A percentile compares a stretch with the other conserved stretches of the same genome.
Conservation (phyloP, 2,329 filamentous ascomycete genomes). For the Fusarium denticulatum region DNA sequence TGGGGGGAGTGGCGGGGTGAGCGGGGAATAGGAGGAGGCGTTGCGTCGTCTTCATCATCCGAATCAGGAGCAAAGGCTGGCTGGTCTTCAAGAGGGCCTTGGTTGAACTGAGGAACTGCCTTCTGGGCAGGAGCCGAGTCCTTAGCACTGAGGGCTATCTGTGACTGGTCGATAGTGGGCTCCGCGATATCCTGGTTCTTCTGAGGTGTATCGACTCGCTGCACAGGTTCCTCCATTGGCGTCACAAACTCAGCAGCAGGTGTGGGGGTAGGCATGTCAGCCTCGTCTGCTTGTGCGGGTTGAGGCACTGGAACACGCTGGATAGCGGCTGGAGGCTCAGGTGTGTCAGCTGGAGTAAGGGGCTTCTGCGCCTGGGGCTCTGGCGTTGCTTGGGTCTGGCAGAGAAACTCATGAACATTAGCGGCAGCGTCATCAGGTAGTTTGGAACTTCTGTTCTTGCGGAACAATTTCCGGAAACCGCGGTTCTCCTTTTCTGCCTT, state of each 20-base stretch:
- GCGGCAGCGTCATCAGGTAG: conserved; percentile 62
- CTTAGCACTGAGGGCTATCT: conserved; percentile 29
- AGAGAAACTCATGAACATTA: conserved; percentile 63
- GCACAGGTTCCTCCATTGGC: conserved; percentile 37
- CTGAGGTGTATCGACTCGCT: conserved; percentile 35
- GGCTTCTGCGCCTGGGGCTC: conserved; percentile 27
- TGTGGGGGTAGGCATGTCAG: conserved; percentile 29
- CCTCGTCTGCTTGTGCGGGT: conserved; percentile 14
- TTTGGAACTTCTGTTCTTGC: conserved; percentile 70
- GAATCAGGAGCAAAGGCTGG: conserved; percentile 81
- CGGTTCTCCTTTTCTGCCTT: conserved; percentile 60
- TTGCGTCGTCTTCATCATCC: conserved; percentile 60
- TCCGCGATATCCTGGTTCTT: conserved; percentile 34
- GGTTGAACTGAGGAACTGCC: conserved; percentile 75
- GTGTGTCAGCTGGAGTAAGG: conserved; percentile 38
- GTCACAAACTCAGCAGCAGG: conserved; percentile 34
- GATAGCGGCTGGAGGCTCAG: conserved; percentile 39
- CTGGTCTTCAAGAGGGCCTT: conserved; percentile 87
- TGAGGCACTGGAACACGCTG: conserved; percentile 2
- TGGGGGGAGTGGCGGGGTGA: conserved; percentile 46
- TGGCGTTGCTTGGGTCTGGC: conserved; percentile 47
- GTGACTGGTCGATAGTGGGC: conserved; percentile 33
- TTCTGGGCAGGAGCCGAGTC: conserved; percentile 20
- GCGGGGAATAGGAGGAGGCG: conserved; percentile 63
- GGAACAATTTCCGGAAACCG: conserved; percentile 73